Evolutionary conservation across 1,284 basidiomycete genomes (phyloP), one percentile per base, ranked within the genome.

Genomic region (Cryptococcus neoformans): DNA sequence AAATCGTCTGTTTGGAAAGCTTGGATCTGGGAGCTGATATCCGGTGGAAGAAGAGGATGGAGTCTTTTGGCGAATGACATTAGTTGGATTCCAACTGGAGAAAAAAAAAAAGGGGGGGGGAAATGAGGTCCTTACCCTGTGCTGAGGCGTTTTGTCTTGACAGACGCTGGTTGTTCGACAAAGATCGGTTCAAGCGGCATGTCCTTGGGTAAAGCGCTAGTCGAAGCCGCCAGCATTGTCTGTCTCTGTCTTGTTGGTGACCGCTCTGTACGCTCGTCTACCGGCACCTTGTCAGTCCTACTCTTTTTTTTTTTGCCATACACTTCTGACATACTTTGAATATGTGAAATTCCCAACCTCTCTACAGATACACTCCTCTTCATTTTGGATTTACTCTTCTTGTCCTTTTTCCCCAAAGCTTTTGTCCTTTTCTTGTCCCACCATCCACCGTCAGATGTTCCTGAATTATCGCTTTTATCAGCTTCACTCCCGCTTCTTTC

Each of bases 1-100:
- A 89, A 94, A 49, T 90, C 86, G 0, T 86, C 87, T 64, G 89
- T 84, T 12, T 86, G 85, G 72, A 94, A 93, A 62, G 87, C 86
- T 64, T 88, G 86, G 44, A 92, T 92, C 62, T 92, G 89, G 35
- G 83, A 83, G 1, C 85, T 87, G 49, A 93, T 84, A 56, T 87
- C 88, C 35, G 85, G 79, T 0, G 90, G 91, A 16, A 92, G 80
- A 14, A 85, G 81, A 8, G 86, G 87, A 65, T 87, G 85, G 35
- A 82, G 82, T 40, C 86, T 87, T 87, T 57, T 21, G 58, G 41
- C 28, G 28, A 28, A 28, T 28, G 28, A 28, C 37, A 7, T 28
- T 37, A 28, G 17, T n/a, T 12, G 38, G 44, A 3, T 28, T 44
- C 41, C 40, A 28, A 39, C 12, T 8, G 12, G 38, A 6, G 6